Evolutionary conservation across 345 rosid species (phyloP).

Genomic region (Citrus glauca): DNA sequence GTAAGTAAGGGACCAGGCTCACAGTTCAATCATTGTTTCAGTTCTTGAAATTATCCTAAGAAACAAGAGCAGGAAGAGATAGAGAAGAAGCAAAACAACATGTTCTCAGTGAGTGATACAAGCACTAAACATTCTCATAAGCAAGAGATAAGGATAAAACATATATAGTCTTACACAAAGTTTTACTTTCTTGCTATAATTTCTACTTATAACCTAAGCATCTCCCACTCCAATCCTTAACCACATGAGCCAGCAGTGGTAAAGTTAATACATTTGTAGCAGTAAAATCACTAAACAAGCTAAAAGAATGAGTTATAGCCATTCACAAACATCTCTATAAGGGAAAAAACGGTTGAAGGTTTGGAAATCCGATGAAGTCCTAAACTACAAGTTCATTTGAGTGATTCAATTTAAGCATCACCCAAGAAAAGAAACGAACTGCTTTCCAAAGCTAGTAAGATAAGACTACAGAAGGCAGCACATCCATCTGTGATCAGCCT

Average conservation of each 20-base stretch:
- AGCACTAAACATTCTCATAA: neutral
- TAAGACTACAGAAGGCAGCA: neutral
- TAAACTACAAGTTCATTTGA: neutral
- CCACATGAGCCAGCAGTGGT: neutral
- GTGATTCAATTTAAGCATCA: neutral
- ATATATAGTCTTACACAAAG: neutral
- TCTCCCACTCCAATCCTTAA: neutral
- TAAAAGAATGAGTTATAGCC: neutral
- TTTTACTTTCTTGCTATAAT: neutral
- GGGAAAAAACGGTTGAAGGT: neutral
- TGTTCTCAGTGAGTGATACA: neutral
- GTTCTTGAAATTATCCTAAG: neutral
- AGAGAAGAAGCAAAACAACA: neutral
- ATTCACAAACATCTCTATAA: neutral
- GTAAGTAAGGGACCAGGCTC: neutral
- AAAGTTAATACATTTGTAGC: neutral
- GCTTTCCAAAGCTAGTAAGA: neutral
- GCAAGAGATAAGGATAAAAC: neutral
- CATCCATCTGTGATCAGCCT: neutral
- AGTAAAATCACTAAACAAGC: neutral
- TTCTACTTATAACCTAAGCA: neutral
- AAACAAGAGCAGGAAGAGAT: neutral
- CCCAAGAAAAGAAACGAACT: neutral
- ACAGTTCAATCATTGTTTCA: neutral
- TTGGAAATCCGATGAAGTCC: neutral